These are phyloP conservation scores for Phytophthora litchii DNA, from an alignment of 352 stramenopile species.

Conservation along the genomic window DNA sequence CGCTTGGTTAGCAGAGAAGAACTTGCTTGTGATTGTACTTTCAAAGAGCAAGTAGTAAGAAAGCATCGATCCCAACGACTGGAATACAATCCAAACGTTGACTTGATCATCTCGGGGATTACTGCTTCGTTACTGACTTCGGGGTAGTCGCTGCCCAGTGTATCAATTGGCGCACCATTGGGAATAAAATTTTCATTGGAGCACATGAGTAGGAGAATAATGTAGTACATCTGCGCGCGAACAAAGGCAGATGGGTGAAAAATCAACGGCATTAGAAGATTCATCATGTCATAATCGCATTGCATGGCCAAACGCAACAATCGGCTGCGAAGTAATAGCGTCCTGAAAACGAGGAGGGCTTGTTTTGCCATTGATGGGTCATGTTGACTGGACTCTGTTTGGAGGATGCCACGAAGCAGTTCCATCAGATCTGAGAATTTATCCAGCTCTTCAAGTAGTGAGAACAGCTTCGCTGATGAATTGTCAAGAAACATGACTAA, in stretches of 20 bases:
- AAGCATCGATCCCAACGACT: conserved; percentile 44
- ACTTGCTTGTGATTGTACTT: conserved; percentile 22
- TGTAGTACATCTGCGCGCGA: conserved; percentile 65
- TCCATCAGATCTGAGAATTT: conserved; percentile 35
- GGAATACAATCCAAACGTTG: conserved; percentile 52
- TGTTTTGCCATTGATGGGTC: conserved; percentile 24
- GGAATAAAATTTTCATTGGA: conserved; percentile 49
- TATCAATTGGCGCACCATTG: neutral
- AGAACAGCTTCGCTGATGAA: conserved; percentile 28
- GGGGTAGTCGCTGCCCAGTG: conserved; percentile 1
- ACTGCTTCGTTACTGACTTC: conserved; percentile 17
- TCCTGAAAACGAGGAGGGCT: conserved; percentile 45
- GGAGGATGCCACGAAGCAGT: conserved; percentile 17
- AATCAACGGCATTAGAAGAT: conserved; percentile 38
- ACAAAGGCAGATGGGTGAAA: conserved; percentile 47
- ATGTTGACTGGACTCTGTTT: conserved; percentile 7
- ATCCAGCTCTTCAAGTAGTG: conserved; percentile 48
- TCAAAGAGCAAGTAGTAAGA: conserved; percentile 28
- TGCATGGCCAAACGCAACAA: conserved; percentile 40
- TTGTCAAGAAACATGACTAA: conserved; percentile 36
- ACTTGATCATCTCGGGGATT: conserved; percentile 35
- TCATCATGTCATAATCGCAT: conserved; percentile 27
- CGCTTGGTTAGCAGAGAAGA: conserved; percentile 14
- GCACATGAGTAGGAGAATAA: conserved; percentile 64
- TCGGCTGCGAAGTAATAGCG: conserved; percentile 47